phyloP scores from a whole-genome alignment of 73 alveolate species.

The Symbiodinium natans region DNA sequence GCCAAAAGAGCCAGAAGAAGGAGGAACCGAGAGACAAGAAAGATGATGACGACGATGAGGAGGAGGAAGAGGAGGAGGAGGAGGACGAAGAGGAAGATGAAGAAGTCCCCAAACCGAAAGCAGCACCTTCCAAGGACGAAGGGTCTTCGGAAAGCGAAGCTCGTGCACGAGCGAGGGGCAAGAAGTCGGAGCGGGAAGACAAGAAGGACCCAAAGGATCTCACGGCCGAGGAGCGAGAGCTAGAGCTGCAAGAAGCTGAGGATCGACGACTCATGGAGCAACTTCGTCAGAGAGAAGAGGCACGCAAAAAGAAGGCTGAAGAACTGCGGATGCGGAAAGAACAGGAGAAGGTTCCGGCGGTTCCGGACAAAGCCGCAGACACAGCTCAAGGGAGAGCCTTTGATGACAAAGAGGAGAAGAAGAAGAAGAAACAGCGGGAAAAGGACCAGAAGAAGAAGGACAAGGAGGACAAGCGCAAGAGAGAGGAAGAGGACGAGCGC shows the following conservation, averaged over 20 bases:
- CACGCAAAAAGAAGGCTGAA: slow-evolving; percentile 46
- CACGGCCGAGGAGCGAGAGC: slow-evolving; percentile 73
- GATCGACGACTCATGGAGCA: slow-evolving; percentile 73
- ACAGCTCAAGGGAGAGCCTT: neutral
- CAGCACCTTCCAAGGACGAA: neutral
- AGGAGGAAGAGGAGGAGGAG: slow-evolving; percentile 20
- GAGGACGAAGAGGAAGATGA: slow-evolving; percentile 12
- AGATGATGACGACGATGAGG: slow-evolving; percentile 54
- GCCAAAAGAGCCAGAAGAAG: neutral
- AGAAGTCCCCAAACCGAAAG: neutral
- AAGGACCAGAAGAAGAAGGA: slow-evolving; percentile 42
- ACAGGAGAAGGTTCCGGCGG: neutral
- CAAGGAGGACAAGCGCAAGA: slow-evolving; percentile 15
- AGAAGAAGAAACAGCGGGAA: slow-evolving; percentile 4
- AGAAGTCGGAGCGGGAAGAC: slow-evolving; percentile 24
- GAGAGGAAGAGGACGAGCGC: slow-evolving; percentile 18
- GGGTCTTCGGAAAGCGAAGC: neutral
- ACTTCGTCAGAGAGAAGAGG: slow-evolving; percentile 35
- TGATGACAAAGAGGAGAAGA: slow-evolving; percentile 47
- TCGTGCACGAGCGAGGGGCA: neutral
- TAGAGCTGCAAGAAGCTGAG: slow-evolving; percentile 54
- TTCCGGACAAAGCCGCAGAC: too few species aligned
- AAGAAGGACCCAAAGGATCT: neutral
- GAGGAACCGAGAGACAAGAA: slow-evolving; percentile 10
- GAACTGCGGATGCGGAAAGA: slow-evolving; percentile 42